Conservation (phyloP, 1,139 yeast genomes). For the Magnusiomyces suaveolens region DNA sequence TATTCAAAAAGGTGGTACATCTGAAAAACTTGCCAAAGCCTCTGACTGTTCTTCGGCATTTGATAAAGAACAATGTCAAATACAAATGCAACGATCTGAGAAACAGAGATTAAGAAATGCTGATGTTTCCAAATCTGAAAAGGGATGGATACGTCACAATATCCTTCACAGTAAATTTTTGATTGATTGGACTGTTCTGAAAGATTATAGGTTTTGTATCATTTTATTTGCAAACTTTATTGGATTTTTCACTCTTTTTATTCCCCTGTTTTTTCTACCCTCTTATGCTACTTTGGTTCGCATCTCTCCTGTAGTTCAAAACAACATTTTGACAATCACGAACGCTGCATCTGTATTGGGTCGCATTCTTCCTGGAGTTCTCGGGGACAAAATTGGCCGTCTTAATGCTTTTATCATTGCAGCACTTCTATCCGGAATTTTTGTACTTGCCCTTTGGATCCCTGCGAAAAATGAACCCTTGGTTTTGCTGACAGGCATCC, state of each 20-base stretch:
- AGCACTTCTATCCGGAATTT: conserved; percentile 22
- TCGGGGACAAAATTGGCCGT: conserved; percentile 42
- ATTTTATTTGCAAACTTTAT: conserved; percentile 22
- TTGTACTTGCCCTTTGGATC: conserved; percentile 25
- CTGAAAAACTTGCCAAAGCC: no score
- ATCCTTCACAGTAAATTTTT: neutral
- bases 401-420: conserved; percentile 36
- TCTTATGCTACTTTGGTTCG: conserved; percentile 3
- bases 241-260: conserved; percentile 33
- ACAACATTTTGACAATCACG: conserved; percentile 37
- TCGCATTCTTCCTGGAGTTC: conserved; percentile 40
- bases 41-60: no score
- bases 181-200: conserved; percentile 19
- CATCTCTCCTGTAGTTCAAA: conserved; percentile 15
- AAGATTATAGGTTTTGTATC: conserved; percentile 16
- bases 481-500: conserved; percentile 33
- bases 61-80: no score
- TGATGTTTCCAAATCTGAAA: neutral
- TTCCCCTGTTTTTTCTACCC: conserved; percentile 30
- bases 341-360: conserved; percentile 44
- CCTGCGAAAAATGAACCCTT: conserved; percentile 20
- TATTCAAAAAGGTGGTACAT: conserved; percentile 22
- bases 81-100: no score
- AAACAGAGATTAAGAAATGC: no score
- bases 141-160: neutral